These are phyloP conservation scores for Ceratocystis cubensis DNA, from an alignment of 2,329 filamentous ascomycete species.

Conservation along the genomic window DNA sequence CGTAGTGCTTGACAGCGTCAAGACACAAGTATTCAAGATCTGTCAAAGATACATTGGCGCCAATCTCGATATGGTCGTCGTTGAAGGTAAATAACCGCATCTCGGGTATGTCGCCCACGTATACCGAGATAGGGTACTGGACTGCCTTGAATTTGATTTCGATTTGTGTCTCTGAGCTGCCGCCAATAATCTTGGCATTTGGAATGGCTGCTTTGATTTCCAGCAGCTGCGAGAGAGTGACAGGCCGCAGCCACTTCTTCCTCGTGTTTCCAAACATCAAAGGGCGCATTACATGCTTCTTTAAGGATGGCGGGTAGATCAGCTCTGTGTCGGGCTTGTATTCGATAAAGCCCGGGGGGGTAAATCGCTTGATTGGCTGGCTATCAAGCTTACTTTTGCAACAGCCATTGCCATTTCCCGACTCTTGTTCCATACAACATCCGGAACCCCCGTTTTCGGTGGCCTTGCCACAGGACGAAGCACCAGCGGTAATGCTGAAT, in stretches of 20 bases:
- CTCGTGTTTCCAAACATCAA: slow-evolving; percentile 86
- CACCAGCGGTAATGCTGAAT: slow-evolving; percentile 48
- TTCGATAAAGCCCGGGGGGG: slow-evolving; percentile 80
- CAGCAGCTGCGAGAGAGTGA: slow-evolving; percentile 72
- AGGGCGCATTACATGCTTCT: slow-evolving; percentile 68
- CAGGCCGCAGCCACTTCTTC: slow-evolving; percentile 86
- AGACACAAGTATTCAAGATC: slow-evolving; percentile 79
- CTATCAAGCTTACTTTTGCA: slow-evolving; percentile 47
- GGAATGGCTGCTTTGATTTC: slow-evolving; percentile 83
- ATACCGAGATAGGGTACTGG: slow-evolving; percentile 80
- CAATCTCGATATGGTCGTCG: slow-evolving; percentile 75
- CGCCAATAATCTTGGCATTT: slow-evolving; percentile 84
- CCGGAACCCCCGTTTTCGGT: slow-evolving; percentile 37
- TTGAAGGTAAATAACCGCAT: slow-evolving; percentile 68
- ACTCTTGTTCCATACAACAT: slow-evolving; percentile 56
- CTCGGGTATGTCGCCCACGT: slow-evolving; percentile 84
- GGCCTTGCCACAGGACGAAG: slow-evolving; percentile 35
- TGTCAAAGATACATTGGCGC: slow-evolving; percentile 83
- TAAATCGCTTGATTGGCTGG: slow-evolving; percentile 55
- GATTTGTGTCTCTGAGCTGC: slow-evolving; percentile 94
- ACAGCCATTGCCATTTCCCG: slow-evolving; percentile 38
- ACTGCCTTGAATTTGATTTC: slow-evolving; percentile 97
- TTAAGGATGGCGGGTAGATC: slow-evolving; percentile 80
- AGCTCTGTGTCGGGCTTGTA: slow-evolving; percentile 89
- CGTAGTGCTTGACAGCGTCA: slow-evolving; percentile 68